Percentiles rank a stretch among this genome's conserved stretches.
These are phyloP conservation scores for Leccinum griseonigrum DNA, from an alignment of 1,284 basidiomycete genomes.

Conservation along the genomic window DNA sequence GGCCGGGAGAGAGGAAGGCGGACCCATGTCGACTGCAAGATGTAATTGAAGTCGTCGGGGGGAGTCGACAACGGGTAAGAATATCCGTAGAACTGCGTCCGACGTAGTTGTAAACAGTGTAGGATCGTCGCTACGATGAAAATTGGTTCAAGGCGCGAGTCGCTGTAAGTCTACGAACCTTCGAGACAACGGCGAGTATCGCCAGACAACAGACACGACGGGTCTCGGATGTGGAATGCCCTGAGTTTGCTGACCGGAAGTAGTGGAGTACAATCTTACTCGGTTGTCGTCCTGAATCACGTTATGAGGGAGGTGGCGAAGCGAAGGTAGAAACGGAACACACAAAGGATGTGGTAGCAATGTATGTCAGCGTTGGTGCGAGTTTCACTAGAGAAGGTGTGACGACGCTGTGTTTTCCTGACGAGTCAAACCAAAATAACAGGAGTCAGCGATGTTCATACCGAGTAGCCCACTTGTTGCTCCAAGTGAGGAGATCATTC, in stretches of 20 bases:
- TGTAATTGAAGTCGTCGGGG: slow-evolving; percentile 85
- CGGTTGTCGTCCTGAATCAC: slow-evolving; percentile 49
- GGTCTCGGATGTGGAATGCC: slow-evolving; percentile 64
- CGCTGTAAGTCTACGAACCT: slow-evolving; percentile 43
- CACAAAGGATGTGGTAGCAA: slow-evolving; percentile 63
- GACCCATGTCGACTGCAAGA: slow-evolving; percentile 65
- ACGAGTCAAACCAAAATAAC: slow-evolving; percentile 12
- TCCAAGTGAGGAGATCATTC: slow-evolving; percentile 79
- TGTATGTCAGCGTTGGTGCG: slow-evolving; percentile 72
- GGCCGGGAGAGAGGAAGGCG: slow-evolving; percentile 43
- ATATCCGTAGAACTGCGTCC: slow-evolving; percentile 78
- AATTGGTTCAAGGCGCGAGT: slow-evolving; percentile 9
- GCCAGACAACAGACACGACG: slow-evolving; percentile 65
- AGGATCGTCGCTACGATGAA: slow-evolving; percentile 58
- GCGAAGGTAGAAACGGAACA: slow-evolving; percentile 28
- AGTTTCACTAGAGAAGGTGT: slow-evolving; percentile 56
- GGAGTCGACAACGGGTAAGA: slow-evolving; percentile 83
- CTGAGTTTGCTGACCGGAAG: slow-evolving; percentile 67
- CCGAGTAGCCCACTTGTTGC: slow-evolving; percentile 66
- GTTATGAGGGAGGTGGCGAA: slow-evolving; percentile 1
- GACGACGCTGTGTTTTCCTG: slow-evolving; percentile 37
- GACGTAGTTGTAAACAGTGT: slow-evolving; percentile 76
- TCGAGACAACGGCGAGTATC: slow-evolving; percentile 60
- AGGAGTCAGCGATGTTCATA: slow-evolving; percentile 34
- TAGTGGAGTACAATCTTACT: slow-evolving; percentile 68